Base-by-base conservation (phyloP, 1,284 basidiomycete genomes). In the Vanrija pseudolonga region DNA sequence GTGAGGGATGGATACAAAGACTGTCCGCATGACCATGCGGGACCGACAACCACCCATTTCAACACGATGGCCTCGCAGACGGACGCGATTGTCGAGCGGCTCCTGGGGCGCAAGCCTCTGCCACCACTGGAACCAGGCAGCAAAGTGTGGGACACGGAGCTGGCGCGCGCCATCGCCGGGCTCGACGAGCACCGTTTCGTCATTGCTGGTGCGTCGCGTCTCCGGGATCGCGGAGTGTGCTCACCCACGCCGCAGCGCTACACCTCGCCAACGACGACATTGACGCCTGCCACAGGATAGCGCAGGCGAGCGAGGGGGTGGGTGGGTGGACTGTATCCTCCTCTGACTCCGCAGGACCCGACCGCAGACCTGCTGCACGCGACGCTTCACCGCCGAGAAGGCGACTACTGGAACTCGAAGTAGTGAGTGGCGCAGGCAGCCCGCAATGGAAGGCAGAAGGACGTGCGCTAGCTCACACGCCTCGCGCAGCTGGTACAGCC, bases 181-280 rank as follows among this genome's bases (percentile, higher is more conserved):
- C 51, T 73, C 15, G 50, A 64, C 11, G 71, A 66, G 51, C 66
- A 71, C 45, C 52, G 50, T 22, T 71, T 56, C 50, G 62, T 69
- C 24, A 62, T 66, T n/a, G 71, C 71, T 8, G 63, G 69, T 73
- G 50, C 51, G 71, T 37, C 5, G 4, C 28, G 14, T 26, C 7
- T 26, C 26, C 26, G 26, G 7, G 26, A 6, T 26, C 18, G 7
- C 22, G 2, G 14, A 18, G 32, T 15, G 9, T n/a, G n/a, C n/a
- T 15, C 4, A 7, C 19, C 50, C n/a, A 45, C 22, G 17, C n/a
- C n/a, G 17, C 55, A 68, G 73, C 70, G 2, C 57, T 76, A 3
- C 73, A 76, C 55, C 66, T 76, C 0, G 72, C 69, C 18, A 76
- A 75, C 51, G 74, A 76, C 53, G 74, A 76, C 63, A 70, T 74